phyloP scores from a whole-genome alignment of 2,329 filamentous ascomycete species.

The Sporothrix dimorphospora region DNA sequence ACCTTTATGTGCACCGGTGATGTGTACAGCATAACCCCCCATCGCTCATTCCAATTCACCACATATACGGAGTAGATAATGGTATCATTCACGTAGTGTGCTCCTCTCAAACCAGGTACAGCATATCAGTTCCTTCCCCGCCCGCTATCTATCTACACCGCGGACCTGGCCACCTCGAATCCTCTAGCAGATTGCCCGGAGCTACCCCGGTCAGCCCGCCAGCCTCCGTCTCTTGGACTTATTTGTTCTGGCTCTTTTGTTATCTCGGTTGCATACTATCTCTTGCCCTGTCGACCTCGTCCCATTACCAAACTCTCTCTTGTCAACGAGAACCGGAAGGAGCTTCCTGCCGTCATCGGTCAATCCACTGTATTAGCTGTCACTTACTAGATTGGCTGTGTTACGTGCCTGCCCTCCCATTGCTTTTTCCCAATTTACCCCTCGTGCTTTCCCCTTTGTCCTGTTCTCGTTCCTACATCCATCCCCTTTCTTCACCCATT shows the following conservation, averaged over 20 bases:
- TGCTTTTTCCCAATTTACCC: slow-evolving; percentile 5
- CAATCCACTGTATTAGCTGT: slow-evolving; percentile 6
- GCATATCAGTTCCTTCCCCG: slow-evolving; percentile 2
- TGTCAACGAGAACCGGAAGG: slow-evolving; percentile 14
- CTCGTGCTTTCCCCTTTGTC: slow-evolving; percentile 26
- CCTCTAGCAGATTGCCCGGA: neutral
- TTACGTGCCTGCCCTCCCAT: slow-evolving; percentile 16
- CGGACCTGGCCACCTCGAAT: slow-evolving; percentile 2
- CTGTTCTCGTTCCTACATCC: neutral
- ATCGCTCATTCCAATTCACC: slow-evolving; percentile 4
- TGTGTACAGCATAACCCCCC: neutral
- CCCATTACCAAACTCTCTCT: slow-evolving; percentile 24
- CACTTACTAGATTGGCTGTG: slow-evolving; percentile 22
- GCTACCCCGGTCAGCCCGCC: slow-evolving; percentile 9
- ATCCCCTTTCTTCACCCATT: neutral
- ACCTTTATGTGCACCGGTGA: neutral
- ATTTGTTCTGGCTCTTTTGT: neutral
- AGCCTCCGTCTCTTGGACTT: slow-evolving; percentile 9
- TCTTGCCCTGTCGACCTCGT: neutral
- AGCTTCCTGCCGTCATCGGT: slow-evolving; percentile 13
- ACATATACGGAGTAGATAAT: slow-evolving; percentile 1
- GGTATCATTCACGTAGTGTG: neutral
- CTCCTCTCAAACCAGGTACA: neutral
- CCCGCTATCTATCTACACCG: slow-evolving; percentile 21
- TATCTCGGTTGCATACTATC: slow-evolving; percentile 23